Conservation (phyloP, 495 filamentous ascomycete species). For the Podospora comata region DNA sequence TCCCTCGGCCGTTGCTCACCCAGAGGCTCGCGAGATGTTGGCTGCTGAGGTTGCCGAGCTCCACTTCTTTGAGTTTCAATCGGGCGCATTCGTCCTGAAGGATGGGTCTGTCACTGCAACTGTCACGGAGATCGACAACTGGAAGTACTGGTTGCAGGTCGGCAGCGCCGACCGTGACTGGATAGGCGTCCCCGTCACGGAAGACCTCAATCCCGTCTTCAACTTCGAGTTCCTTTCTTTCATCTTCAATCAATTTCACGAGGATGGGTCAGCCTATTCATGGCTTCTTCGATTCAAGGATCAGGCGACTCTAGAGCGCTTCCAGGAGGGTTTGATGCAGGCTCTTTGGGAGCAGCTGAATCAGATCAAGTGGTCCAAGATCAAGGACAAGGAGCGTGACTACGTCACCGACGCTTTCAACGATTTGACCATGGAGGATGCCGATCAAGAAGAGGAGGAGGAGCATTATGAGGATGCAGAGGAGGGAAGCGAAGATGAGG, state of each 20-base stretch:
- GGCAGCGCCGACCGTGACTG: constrained; percentile 73
- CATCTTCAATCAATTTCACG: constrained; percentile 94
- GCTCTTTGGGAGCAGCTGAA: constrained; percentile 97
- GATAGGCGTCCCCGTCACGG: constrained; percentile 80
- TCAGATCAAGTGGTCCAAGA: constrained; percentile 88
- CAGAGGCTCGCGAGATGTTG: constrained; percentile 69
- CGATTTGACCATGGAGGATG: constrained; percentile 88
- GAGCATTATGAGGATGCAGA: constrained; percentile 62
- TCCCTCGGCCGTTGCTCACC: constrained; percentile 56
- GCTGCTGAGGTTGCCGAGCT: constrained; percentile 75
- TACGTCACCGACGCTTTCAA: constrained; percentile 96
- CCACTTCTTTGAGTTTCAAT: constrained; percentile 87
- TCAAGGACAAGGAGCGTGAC: constrained; percentile 86
- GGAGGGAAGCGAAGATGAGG: constrained; percentile 56
- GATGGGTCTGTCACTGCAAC: constrained; percentile 69
- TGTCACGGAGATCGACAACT: constrained; percentile 82
- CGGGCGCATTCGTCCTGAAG: constrained; percentile 78
- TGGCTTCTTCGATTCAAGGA: constrained; percentile 94
- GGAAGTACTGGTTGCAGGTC: constrained; percentile 96
- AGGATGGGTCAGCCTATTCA: constrained; percentile 87
- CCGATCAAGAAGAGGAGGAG: constrained; percentile 55
- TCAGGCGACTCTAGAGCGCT: constrained; percentile 70
- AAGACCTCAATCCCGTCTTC: constrained; percentile 96
- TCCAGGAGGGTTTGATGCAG: constrained; percentile 92
- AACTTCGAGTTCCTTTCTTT: constrained; percentile 98